Evolutionary conservation across 2,329 filamentous ascomycete genomes (phyloP), one percentile per base, ranked within the genome.

Genomic region (Fusarium sp.): DNA sequence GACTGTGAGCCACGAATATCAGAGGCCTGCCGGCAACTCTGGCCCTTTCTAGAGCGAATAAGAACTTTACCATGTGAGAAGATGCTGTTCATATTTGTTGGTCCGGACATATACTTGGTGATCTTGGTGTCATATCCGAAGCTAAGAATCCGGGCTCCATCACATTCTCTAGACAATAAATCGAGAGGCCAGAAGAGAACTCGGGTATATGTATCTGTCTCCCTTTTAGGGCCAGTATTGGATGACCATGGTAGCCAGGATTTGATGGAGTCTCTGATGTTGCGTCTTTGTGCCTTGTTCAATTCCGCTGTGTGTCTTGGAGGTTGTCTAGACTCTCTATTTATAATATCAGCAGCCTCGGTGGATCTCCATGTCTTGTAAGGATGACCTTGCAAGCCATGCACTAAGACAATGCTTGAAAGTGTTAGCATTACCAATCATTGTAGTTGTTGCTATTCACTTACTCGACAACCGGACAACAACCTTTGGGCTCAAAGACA

Each of bases 101-200:
- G 25, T 0, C 49, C 58, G 2, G 34, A 24, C 4, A 24, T 34
- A 1, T 53, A 61, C 12, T 67, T 65, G 0, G 62, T 65, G 12
- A 67, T 38, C 15, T 67, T 67, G 0, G 28, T 51, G 12, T 65
- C 61, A 10, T 67, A 65, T 1, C 59, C 64, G 6, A 42, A 67
- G 0, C 36, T 58, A 0, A 67, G 7, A n/a, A 65, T 49, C 0
- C 61, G 38, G 3, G 61, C 31, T 2, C 47, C 34, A 3, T 49
- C 29, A 19, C 48, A 57, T 0, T 32, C 13, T 3, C 28, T n/a
- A 0, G 61, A 52, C 1, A 67, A 49, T 1, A 67, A 26, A 4
- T 67, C 51, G 0, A n/a, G 35, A 1, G 61, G 63, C 63, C 61
- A 64, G 39, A 61, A 66, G 0, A 58, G n/a, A 12, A 25, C 26